phyloP scores from a whole-genome alignment of 2,329 filamentous ascomycete genomes.

The Xylariaceae sp. region DNA sequence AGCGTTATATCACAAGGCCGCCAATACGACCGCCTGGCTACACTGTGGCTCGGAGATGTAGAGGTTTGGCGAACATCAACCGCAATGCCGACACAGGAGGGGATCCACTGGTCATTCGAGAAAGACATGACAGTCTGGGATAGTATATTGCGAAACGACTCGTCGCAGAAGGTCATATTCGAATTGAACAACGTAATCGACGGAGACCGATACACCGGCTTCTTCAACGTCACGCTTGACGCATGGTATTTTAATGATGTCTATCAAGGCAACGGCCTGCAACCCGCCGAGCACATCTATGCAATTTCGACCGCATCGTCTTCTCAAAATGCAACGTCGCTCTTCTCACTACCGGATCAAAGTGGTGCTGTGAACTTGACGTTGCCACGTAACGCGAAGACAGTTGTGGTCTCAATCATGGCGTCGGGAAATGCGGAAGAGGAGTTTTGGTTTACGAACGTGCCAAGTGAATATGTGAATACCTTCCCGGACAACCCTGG shows the following conservation, averaged over 20 bases:
- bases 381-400: constrained; percentile 53
- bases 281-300: constrained; percentile 29
- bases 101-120: constrained; percentile 51
- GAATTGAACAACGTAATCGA: constrained; percentile 58
- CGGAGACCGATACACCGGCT: constrained; percentile 51
- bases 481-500: constrained; percentile 50
- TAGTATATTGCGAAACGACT: constrained; percentile 44
- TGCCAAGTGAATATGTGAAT: constrained; percentile 50
- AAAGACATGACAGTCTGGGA: constrained; percentile 61
- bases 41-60: constrained; percentile 59
- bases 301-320: constrained; percentile 43
- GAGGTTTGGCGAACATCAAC: constrained; percentile 64
- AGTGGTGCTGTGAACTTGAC: constrained; percentile 45
- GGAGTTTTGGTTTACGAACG: constrained; percentile 70
- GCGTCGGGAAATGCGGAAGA: constrained; percentile 62
- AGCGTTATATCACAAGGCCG: constrained; percentile 55
- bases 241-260: constrained; percentile 46
- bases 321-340: constrained; percentile 45
- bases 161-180: constrained; percentile 55
- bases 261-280: constrained; percentile 20
- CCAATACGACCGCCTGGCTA: constrained; percentile 59
- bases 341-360: constrained; percentile 52
- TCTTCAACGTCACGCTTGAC: constrained; percentile 55
- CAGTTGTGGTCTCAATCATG: constrained; percentile 59
- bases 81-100: constrained; percentile 55